These are phyloP conservation scores for Ophiostoma himal-ulmi DNA, from an alignment of 2,329 filamentous ascomycete genomes.

Conservation along the genomic window DNA sequence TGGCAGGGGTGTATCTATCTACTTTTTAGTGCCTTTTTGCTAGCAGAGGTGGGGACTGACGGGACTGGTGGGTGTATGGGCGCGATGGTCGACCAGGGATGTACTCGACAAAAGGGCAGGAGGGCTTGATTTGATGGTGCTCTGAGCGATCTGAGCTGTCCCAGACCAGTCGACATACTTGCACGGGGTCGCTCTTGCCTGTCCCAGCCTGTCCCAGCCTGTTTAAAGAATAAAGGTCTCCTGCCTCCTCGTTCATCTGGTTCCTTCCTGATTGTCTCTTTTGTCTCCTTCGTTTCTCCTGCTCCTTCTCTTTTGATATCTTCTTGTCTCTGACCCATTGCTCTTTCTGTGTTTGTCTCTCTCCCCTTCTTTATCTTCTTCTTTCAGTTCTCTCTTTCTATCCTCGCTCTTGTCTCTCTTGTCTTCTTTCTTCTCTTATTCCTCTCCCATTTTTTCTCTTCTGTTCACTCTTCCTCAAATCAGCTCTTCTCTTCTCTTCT, in stretches of 20 bases:
- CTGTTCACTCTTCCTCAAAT: not conserved
- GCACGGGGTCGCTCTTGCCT: not conserved
- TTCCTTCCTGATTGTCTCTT: not conserved
- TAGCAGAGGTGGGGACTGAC: not conserved
- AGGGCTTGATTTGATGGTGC: not conserved
- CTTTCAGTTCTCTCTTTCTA: not conserved
- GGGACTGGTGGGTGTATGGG: slow-evolving; percentile 3
- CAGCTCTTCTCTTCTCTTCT: not conserved
- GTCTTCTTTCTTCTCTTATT: not conserved
- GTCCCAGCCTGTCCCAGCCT: not conserved
- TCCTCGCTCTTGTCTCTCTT: not conserved
- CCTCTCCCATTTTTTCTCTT: not conserved
- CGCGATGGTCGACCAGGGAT: slow-evolving; percentile 12
- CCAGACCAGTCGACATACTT: not conserved
- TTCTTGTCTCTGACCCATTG: not conserved
- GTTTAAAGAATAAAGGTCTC: not conserved
- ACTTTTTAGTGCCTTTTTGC: not conserved
- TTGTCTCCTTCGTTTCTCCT: not conserved
- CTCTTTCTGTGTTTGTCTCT: not conserved
- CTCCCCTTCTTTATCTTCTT: not conserved
- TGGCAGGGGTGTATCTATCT: not conserved
- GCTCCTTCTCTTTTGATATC: not conserved
- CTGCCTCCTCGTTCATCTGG: not conserved
- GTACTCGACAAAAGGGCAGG: slow-evolving; percentile 7
- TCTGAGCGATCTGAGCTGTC: not conserved